Conservation (phyloP, 345 rosid species). For the sweet orange (Citrus sinensis) region DNA sequence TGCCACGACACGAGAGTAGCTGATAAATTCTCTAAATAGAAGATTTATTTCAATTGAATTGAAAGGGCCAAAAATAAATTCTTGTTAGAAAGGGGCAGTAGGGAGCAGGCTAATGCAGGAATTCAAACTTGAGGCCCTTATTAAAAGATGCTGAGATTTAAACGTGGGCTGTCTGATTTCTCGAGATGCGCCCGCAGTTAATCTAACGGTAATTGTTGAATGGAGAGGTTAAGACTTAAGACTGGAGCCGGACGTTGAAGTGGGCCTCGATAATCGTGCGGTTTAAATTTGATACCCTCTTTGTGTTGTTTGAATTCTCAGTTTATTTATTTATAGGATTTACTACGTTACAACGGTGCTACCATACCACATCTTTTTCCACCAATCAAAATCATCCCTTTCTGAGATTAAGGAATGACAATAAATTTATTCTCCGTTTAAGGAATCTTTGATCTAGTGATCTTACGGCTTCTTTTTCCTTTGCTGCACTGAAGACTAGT, state of each 20-base stretch:
- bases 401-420: background rate
- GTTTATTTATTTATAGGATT: background rate
- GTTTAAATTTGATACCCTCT: slow-evolving; percentile 15
- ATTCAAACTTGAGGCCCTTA: slow-evolving; percentile 12
- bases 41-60: background rate
- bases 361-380: background rate
- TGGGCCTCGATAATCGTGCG: slow-evolving; percentile 29
- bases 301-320: background rate
- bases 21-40: background rate
- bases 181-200: slow-evolving; percentile 1
- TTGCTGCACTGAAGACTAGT: too few relatives aligned
- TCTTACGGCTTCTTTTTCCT: too few relatives aligned
- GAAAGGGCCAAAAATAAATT: background rate
- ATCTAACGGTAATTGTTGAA: slow-evolving; percentile 24
- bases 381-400: background rate
- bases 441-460: background rate
- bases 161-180: slow-evolving; percentile 33
- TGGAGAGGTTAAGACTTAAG: background rate
- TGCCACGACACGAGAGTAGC: background rate
- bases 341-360: too few relatives aligned
- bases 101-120: background rate
- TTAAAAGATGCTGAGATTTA: slow-evolving; percentile 12
- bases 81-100: background rate
- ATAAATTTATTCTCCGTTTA: background rate
- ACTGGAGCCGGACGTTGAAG: background rate